Evolutionary conservation across 805 yeast genomes (phyloP).

Genomic region (Dipodascus geniculatus): DNA sequence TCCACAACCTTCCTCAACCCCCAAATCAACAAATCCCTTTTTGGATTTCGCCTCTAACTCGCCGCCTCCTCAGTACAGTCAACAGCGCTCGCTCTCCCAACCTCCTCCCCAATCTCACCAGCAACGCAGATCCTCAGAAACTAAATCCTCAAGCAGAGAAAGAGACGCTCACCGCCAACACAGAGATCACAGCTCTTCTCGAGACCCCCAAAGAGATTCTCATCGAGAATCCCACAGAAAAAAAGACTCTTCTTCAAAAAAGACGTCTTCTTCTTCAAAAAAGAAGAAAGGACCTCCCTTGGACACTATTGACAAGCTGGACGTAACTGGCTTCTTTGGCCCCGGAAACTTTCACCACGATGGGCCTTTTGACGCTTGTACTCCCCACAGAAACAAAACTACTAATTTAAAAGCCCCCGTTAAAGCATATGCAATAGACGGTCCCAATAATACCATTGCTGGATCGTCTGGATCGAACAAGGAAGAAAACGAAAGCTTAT

Average conservation of each 20-base stretch:
- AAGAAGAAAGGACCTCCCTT: conserved; percentile 45
- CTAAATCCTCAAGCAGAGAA: not conserved
- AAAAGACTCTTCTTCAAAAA: not conserved
- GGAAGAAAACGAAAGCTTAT: conserved; percentile 32
- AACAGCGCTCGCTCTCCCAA: not conserved
- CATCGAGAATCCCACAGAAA: not conserved
- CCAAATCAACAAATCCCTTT: conserved; percentile 2
- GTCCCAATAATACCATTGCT: conserved; percentile 78
- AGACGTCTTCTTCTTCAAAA: not conserved
- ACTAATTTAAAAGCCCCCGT: conserved; percentile 66
- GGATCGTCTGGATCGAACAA: conserved; percentile 46
- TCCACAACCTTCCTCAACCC: not conserved
- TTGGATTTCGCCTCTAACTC: not conserved
- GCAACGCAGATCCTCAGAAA: not conserved
- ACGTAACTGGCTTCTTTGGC: conserved; percentile 91
- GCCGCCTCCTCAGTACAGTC: not conserved
- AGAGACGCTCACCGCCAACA: not conserved
- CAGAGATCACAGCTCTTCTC: not conserved
- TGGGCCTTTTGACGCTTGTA: conserved; percentile 98
- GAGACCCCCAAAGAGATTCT: not conserved
- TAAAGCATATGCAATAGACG: conserved; percentile 88
- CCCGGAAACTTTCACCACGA: conserved; percentile 94
- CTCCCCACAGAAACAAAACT: conserved; percentile 83
- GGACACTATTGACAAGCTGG: conserved; percentile 90
- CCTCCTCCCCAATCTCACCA: not conserved